Evolutionary conservation across 192 early-diverging fungal genomes (phyloP).

Genomic region (Coemansia sp.): DNA sequence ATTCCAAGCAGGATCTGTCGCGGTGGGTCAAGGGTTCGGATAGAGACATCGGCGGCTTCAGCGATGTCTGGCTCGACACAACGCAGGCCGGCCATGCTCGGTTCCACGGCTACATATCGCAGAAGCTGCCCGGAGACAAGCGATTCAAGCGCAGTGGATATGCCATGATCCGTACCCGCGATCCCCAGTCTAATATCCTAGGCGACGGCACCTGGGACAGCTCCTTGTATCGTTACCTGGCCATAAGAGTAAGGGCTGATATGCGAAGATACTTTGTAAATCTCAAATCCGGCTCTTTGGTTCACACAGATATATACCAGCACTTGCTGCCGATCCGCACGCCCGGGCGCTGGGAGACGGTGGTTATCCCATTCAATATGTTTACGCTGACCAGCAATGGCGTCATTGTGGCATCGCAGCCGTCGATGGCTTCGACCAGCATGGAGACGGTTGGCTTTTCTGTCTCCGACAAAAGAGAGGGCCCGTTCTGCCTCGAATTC

Average conservation of each 20-base stretch:
- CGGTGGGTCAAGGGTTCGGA: slow-evolving; percentile 84
- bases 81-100: slow-evolving; percentile 60
- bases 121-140: slow-evolving; percentile 69
- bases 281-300: slow-evolving; percentile 78
- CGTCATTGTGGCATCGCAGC: slow-evolving; percentile 78
- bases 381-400: slow-evolving; percentile 92
- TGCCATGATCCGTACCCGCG: slow-evolving; percentile 82
- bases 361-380: slow-evolving; percentile 88
- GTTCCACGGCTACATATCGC: slow-evolving; percentile 81
- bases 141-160: slow-evolving; percentile 83
- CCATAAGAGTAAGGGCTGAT: slow-evolving; percentile 77
- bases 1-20: slow-evolving; percentile 61
- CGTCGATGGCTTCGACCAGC: slow-evolving; percentile 76
- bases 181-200: slow-evolving; percentile 66
- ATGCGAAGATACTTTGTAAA: slow-evolving; percentile 88
- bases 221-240: slow-evolving; percentile 78
- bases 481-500: slow-evolving; percentile 83
- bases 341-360: slow-evolving; percentile 89
- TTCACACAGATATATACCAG: slow-evolving; percentile 86
- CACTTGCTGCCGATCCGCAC: slow-evolving; percentile 83
- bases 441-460: slow-evolving; percentile 91
- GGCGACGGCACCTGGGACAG: slow-evolving; percentile 81
- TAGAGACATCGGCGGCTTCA: slow-evolving; percentile 85
- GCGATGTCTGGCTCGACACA: slow-evolving; percentile 72
- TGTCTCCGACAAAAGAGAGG: slow-evolving; percentile 72